phyloP scores from a whole-genome alignment of 371 early-diverging fungal species.

The Rhizomucor miehei region DNA sequence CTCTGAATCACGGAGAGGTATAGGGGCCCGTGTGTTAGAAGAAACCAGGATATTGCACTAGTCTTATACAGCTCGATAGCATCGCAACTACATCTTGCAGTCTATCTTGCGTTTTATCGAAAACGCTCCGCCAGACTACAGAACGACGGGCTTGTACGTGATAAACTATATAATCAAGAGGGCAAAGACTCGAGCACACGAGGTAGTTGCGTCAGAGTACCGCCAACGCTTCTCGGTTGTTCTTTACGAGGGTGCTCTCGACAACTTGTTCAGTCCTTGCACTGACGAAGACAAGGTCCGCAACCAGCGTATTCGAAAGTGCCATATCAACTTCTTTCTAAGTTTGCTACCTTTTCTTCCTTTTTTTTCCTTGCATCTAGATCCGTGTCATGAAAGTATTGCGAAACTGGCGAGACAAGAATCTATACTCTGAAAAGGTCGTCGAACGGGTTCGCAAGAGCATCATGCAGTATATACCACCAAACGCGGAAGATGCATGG shows the following conservation, averaged over 20 bases:
- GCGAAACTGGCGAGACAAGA: too few relatives aligned
- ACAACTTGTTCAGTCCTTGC: conserved; percentile 28
- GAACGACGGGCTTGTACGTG: conserved; percentile 62
- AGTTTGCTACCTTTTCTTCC: too few relatives aligned
- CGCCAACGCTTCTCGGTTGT: conserved; percentile 34
- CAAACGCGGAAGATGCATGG: too few relatives aligned
- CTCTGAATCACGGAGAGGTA: conserved; percentile 54
- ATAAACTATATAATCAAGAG: conserved; percentile 57
- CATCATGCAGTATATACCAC: too few relatives aligned
- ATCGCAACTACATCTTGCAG: conserved; percentile 52
- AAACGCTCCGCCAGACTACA: conserved; percentile 53
- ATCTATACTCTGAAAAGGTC: too few relatives aligned
- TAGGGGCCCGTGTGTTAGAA: too few relatives aligned
- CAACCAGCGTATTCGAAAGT: too few relatives aligned
- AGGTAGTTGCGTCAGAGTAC: conserved; percentile 23
- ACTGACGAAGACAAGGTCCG: conserved; percentile 39
- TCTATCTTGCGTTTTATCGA: conserved; percentile 49
- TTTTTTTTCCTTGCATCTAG: too few relatives aligned
- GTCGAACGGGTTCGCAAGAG: too few relatives aligned
- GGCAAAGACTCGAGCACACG: conserved; percentile 14
- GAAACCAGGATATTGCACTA: background rate
- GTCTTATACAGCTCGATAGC: conserved; percentile 23
- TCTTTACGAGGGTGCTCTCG: conserved; percentile 26
- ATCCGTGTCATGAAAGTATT: too few relatives aligned
- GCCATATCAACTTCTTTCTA: too few relatives aligned